Base-by-base conservation (phyloP, 1,284 basidiomycete genomes). In the Irpex sp. region DNA sequence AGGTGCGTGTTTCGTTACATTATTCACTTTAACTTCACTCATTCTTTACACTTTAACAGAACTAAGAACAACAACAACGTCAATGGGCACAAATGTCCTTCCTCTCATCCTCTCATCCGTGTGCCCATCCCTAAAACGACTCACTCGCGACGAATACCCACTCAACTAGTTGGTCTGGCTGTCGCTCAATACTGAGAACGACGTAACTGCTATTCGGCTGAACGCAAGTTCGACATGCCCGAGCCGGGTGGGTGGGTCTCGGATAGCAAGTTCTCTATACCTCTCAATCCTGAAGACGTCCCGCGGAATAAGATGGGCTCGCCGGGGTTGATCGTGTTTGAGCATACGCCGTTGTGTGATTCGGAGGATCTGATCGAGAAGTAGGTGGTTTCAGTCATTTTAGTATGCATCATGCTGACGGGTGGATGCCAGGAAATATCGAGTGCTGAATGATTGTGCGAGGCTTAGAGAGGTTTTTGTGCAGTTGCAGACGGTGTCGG, bases 151-250 rank as follows among this genome's bases (percentile, higher is more conserved):
- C 68, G 37, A 69, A 69, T 6, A 69, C 11, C 71, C 72, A 1
- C 60, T 69, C 15, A 71, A 77, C 31, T 90, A 87, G 86, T 77
- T 78, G 7, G 68, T 84, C 21, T 92, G 89, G 90, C 68, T 92
- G n/a, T 89, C 89, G 2, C 77, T 84, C 69, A 91, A 92, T 69
- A 82, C 83, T 3, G 85, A 85, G 60, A 84, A 79, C 66, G 90
- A 92, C 68, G 83, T 81, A 9, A 91, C 89, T 5, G 89, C 89
- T 2, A 89, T 90, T 50, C 92, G 89, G 90, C 67, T 91, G 55
- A 90, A 69, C 80, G 79, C 66, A 92, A 92, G 73, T 90, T 91
- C 65, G 79, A 86, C 64, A 79, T 90, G 15, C 87, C 87, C 0
- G 71, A 76, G 1, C 86, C 86, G 1, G 89, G 89, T 2, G 65